These are phyloP conservation scores for Schwanniomyces vanrijiae DNA, from an alignment of 805 yeast species.

Conservation along the genomic window DNA sequence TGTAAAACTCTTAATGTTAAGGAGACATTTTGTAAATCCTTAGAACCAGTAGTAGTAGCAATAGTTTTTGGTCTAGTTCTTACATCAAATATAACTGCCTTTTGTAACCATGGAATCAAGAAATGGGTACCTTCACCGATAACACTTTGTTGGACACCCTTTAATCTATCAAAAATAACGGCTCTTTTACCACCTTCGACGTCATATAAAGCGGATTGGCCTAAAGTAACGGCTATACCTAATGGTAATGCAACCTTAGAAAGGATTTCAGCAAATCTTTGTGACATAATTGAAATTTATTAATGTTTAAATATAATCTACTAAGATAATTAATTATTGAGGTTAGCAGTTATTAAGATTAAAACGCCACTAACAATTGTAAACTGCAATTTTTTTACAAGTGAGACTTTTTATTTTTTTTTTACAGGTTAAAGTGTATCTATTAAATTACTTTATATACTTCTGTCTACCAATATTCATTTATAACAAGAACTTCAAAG, in stretches of 20 bases:
- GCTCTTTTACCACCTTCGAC: conserved; percentile 97
- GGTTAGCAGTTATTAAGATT: neutral
- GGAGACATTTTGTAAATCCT: conserved; percentile 94
- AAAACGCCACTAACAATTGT: neutral
- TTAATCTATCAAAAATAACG: conserved; percentile 87
- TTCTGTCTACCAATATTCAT: neutral
- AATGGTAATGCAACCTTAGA: conserved; percentile 64
- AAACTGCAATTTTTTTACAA: neutral
- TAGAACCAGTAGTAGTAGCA: conserved; percentile 93
- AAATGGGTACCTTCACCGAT: conserved; percentile 97
- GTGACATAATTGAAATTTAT: conserved; percentile 22
- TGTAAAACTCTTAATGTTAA: conserved; percentile 90
- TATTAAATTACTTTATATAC: neutral
- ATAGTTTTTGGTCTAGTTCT: conserved; percentile 94
- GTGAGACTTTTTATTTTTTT: neutral
- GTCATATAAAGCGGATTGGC: conserved; percentile 85
- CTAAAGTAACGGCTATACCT: conserved; percentile 67
- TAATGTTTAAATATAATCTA: neutral
- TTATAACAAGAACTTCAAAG: conserved; percentile 2
- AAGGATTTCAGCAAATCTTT: conserved; percentile 35
- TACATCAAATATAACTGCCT: conserved; percentile 86
- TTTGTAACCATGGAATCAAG: conserved; percentile 92
- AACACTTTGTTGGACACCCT: conserved; percentile 86
- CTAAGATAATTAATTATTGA: too few relatives aligned
- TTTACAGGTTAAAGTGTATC: neutral